These are phyloP conservation scores for Kurtzmaniella quercitrusa DNA, from an alignment of 1,139 yeast species.

Conservation along the genomic window DNA sequence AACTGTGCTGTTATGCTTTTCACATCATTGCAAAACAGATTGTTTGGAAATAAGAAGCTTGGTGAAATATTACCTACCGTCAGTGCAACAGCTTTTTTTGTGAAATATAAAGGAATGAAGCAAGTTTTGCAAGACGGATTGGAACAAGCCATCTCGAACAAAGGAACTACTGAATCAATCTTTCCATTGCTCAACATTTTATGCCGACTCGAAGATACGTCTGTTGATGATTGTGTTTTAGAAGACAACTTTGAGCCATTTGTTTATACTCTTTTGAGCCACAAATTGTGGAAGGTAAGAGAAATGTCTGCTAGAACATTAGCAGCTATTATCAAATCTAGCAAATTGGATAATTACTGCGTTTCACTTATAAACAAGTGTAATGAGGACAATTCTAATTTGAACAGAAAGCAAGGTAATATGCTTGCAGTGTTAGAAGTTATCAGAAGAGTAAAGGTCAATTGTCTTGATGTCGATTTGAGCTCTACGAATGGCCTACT, in stretches of 20 bases:
- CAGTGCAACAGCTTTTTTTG: conserved; percentile 66
- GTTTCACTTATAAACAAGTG: conserved; percentile 6
- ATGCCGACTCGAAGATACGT: conserved; percentile 60
- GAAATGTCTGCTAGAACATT: conserved; percentile 79
- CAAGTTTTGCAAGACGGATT: conserved; percentile 45
- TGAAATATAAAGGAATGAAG: conserved; percentile 52
- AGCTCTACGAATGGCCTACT: conserved; percentile 4
- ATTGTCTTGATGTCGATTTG: conserved; percentile 6
- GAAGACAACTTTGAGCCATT: conserved; percentile 41
- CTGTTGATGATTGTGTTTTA: conserved; percentile 39
- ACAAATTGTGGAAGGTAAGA: conserved; percentile 73
- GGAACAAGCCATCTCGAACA: conserved; percentile 14
- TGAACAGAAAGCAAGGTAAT: conserved; percentile 55
- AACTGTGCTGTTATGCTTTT: conserved; percentile 94
- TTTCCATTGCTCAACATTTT: conserved; percentile 75
- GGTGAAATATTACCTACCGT: conserved; percentile 24
- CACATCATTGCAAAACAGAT: conserved; percentile 71
- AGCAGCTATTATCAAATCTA: conserved; percentile 42
- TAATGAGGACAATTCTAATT: neutral
- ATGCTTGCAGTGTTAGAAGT: conserved; percentile 42
- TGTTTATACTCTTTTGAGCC: conserved; percentile 43
- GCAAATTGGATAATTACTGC: conserved; percentile 12
- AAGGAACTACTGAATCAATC: conserved; percentile 45
- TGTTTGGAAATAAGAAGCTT: conserved; percentile 61
- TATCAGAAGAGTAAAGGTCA: conserved; percentile 10